phyloP scores from a whole-genome alignment of 2,329 filamentous ascomycete species.

The Aspergillus eucalypticola region DNA sequence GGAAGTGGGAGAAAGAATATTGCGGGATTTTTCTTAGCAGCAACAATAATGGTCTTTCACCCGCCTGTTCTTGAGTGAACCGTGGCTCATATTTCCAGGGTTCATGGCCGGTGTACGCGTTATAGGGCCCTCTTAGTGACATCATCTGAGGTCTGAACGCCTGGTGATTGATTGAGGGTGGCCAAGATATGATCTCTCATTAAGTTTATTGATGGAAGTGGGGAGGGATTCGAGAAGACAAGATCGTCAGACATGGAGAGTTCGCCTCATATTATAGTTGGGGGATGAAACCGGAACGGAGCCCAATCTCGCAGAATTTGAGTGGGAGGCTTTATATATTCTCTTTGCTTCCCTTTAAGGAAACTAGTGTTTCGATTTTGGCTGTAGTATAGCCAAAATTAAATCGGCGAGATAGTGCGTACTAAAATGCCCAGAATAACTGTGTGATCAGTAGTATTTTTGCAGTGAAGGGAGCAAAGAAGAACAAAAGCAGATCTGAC shows the following conservation, averaged over 20 bases:
- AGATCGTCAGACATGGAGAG: background rate
- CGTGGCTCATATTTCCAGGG: conserved; percentile 8
- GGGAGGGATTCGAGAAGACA: background rate
- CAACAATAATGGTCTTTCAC: background rate
- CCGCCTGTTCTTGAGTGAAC: background rate
- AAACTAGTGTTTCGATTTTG: background rate
- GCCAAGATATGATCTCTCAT: background rate
- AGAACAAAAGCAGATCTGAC: background rate
- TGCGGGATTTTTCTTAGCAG: conserved; percentile 8
- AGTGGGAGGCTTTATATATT: background rate
- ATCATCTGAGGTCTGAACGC: conserved; percentile 4
- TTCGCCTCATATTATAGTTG: background rate
- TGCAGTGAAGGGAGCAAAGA: background rate
- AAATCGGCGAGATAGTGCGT: background rate
- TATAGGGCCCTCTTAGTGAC: conserved; percentile 6
- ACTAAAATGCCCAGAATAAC: background rate
- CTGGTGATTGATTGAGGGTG: background rate
- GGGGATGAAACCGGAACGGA: background rate
- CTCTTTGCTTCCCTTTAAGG: background rate
- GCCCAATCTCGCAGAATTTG: background rate
- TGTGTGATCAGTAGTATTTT: background rate
- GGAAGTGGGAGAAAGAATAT: background rate
- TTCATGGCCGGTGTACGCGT: conserved; percentile 8
- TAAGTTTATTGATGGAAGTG: background rate
- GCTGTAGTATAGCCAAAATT: background rate